phyloP scores from a whole-genome alignment of 179 eudicot genomes.

The Silene coronaria region DNA sequence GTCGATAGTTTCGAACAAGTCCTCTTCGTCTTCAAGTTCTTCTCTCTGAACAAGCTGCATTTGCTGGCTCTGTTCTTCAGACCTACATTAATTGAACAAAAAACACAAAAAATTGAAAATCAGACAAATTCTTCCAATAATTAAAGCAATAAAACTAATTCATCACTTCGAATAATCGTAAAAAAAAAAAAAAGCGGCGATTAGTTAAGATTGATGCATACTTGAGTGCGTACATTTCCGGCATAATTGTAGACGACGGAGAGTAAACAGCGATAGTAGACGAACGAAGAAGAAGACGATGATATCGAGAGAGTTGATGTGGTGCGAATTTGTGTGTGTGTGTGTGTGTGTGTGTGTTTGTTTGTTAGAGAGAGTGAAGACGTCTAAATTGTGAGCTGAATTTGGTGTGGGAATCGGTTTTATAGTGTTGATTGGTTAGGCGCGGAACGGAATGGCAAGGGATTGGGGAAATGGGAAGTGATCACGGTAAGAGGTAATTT shows the following conservation, averaged over 20 bases:
- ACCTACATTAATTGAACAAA: conserved; percentile 28
- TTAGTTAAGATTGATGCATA: conserved; percentile 5
- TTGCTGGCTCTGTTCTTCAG: conserved; percentile 83
- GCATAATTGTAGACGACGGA: conserved; percentile 21
- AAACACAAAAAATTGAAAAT: too few relatives aligned
- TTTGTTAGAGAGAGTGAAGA: background rate
- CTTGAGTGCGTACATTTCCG: conserved; percentile 45
- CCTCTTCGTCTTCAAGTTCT: conserved; percentile 87
- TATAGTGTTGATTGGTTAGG: background rate
- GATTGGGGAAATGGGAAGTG: too few relatives aligned
- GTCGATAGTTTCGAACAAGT: conserved; percentile 82
- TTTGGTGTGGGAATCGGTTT: background rate
- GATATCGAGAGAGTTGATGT: too few relatives aligned
- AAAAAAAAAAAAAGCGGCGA: background rate
- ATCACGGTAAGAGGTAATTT: too few relatives aligned
- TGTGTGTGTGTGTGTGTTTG: background rate
- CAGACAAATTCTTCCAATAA: too few relatives aligned
- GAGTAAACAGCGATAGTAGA: background rate
- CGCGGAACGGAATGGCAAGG: background rate
- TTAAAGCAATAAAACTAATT: background rate
- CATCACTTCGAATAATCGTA: background rate
- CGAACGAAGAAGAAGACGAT: background rate
- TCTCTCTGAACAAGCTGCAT: conserved; percentile 84
- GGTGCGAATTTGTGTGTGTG: background rate
- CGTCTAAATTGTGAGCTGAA: background rate